Base-by-base conservation (phyloP, 805 yeast genomes). In the Huiozyma sinensis region DNA sequence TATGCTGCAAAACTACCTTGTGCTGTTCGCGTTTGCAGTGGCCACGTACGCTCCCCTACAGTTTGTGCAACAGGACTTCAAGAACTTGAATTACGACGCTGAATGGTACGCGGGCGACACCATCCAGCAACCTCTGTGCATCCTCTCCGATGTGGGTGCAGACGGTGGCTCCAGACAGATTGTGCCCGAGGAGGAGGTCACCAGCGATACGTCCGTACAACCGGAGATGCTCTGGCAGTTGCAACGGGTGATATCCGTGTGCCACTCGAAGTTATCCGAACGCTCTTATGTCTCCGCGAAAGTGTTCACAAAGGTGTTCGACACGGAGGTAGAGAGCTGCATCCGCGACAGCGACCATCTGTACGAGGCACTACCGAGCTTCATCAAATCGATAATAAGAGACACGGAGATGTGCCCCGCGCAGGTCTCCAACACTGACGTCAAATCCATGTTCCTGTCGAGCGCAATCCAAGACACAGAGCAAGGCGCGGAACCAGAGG, bases 221-320 rank as follows among this genome's bases (percentile, higher is more conserved):
- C 62, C 63, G 6, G 53, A 52, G 9, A 39, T 55, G 3, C 34
- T 60, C 17, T 55, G 60, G 56, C 63, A 58, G 45, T 42, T 60
- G 37, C 65, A 60, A 43, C 50, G 48, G 42, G 41, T 59, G 30
- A 45, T 57, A n/a, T 42, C 61, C 1, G 47, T 56, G 7, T 49
- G 44, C n/a, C 51, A 50, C 44, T 41, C 51, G 4, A 44, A 50
- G 11, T 42, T 46, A 17, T 50, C 58, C 4, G 52, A 49, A 36
- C 51, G 64, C 32, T 43, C 58, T 9, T 58, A 49, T 39, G 51
- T 59, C 6, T 48, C 51, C 8, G 49, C 60, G 7, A 53, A 48
- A 32, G 24, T 50, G 28, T 47, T 60, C 28, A 47, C 56, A 9
- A 36, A 48, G n/a, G 50, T 46, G 6, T 42, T 55, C 8, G 57